A percentile compares a stretch with the other conserved stretches of the same genome.
These are phyloP conservation scores for Rheum nobile DNA, from an alignment of 148 eudicot species.

Conservation along the genomic window DNA sequence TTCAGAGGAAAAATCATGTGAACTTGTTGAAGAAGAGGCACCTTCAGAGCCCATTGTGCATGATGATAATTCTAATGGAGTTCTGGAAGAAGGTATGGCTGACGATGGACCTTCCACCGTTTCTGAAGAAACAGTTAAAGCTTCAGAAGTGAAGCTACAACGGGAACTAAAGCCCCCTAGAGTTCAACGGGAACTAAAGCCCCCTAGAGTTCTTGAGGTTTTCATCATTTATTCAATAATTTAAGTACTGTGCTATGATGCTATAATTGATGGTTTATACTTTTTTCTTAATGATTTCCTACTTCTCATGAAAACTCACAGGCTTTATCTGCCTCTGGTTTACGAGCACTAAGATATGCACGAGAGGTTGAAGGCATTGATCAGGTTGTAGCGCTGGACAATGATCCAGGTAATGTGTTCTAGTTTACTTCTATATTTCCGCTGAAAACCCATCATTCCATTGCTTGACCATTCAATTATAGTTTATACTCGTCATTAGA, in stretches of 20 bases:
- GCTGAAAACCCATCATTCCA: not conserved
- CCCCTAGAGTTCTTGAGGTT: slow-evolving; percentile 94
- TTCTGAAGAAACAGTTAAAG: slow-evolving; percentile 25
- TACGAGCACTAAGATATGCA: slow-evolving; percentile 96
- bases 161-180: slow-evolving; percentile 74
- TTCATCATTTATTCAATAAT: slow-evolving; percentile 6
- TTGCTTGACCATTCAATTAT: not conserved
- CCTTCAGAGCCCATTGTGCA: slow-evolving; percentile 22
- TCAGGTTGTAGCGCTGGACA: slow-evolving; percentile 90
- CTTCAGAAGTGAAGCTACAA: slow-evolving; percentile 30
- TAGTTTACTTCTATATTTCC: not conserved
- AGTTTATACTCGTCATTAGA: not conserved
- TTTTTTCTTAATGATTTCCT: not conserved
- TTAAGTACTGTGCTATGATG: not conserved
- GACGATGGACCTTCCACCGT: slow-evolving; percentile 35
- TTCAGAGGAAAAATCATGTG: slow-evolving; percentile 19
- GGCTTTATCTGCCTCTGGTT: slow-evolving; percentile 97
- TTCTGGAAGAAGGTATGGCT: slow-evolving; percentile 33
- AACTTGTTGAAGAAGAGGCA: slow-evolving; percentile 18
- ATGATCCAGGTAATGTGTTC: slow-evolving; percentile 54
- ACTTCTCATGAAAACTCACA: slow-evolving; percentile 17
- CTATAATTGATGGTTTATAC: not conserved
- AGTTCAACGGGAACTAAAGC: slow-evolving; percentile 73
- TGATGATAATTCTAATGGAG: slow-evolving; percentile 39
- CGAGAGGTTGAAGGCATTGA: slow-evolving; percentile 88